Evolutionary conservation across 2,329 filamentous ascomycete genomes (phyloP).

Genomic region (Colletotrichum tamarilloi): DNA sequence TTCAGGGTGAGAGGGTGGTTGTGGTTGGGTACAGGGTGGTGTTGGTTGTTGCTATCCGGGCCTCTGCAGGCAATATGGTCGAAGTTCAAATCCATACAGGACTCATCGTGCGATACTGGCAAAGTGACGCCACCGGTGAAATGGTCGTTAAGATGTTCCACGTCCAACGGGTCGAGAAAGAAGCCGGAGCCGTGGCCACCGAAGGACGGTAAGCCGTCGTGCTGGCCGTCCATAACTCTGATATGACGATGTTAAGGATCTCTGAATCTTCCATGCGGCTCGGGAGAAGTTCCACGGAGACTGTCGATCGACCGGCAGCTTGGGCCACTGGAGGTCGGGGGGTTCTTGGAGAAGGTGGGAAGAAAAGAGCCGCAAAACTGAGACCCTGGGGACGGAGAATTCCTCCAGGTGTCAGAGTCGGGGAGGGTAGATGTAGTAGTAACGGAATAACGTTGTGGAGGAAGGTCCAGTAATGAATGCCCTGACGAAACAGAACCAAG

Average conservation of each 20-base stretch:
- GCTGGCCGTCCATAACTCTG: constrained; percentile 39
- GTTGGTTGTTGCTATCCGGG: constrained; percentile 10
- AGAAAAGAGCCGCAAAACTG: constrained; percentile 28
- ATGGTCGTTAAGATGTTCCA: constrained; percentile 1
- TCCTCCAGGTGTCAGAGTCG: background rate
- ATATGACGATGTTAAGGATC: background rate
- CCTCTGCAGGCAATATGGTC: constrained; percentile 17
- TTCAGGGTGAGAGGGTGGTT: constrained; percentile 28
- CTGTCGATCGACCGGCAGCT: background rate
- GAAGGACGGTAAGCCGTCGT: constrained; percentile 17
- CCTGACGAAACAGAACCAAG: background rate
- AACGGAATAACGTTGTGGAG: background rate
- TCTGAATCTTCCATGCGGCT: background rate
- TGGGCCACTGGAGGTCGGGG: background rate
- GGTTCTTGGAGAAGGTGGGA: background rate
- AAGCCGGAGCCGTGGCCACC: constrained; percentile 4
- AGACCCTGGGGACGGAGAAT: constrained; percentile 8
- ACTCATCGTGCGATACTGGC: constrained; percentile 42
- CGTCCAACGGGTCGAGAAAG: constrained; percentile 29
- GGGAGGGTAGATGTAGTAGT: constrained; percentile 23
- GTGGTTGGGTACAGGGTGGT: constrained; percentile 26
- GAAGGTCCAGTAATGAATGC: constrained; percentile 18
- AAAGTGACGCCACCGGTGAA: background rate
- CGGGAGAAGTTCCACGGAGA: background rate
- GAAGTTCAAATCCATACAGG: constrained; percentile 43